Evolutionary conservation across 768 basidiomycete species (phyloP).

Genomic region (Psilocybe subaeruginosa): DNA sequence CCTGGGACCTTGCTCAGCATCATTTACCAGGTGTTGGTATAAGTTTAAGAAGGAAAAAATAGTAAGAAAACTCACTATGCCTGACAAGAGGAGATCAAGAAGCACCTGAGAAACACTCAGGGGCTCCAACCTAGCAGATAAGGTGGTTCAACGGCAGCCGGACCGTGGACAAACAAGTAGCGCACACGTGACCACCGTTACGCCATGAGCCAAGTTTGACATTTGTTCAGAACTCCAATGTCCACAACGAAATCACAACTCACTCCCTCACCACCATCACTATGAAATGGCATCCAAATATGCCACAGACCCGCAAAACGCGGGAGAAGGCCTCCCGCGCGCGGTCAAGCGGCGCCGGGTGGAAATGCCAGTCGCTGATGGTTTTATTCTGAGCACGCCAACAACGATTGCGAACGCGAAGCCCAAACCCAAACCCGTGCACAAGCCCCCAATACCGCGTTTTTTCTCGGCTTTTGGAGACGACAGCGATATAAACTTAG

Average conservation of each 20-base stretch:
- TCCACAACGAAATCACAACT: no score
- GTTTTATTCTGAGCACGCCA: conserved; percentile 13
- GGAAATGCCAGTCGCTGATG: conserved; percentile 10
- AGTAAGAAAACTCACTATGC: no score
- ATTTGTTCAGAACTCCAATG: not conserved
- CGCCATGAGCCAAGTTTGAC: not conserved
- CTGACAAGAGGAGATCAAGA: no score
- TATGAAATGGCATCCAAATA: not conserved
- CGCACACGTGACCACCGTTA: no score
- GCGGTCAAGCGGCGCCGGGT: not conserved
- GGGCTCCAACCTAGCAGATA: no score
- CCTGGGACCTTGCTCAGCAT: not conserved
- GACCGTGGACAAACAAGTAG: no score
- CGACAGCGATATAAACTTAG: not conserved
- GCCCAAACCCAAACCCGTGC: not conserved
- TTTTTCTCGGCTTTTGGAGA: conserved; percentile 17
- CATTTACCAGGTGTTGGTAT: no score
- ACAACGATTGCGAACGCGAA: not conserved
- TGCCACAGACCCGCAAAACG: not conserved
- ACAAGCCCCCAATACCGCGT: conserved; percentile 11
- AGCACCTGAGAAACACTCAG: no score
- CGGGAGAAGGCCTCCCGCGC: not conserved
- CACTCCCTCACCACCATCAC: not conserved
- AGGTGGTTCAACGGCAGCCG: no score
- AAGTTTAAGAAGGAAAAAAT: no score